Evolutionary conservation across 306 rosid genomes (phyloP), one percentile per base, ranked within the genome.

Genomic region (Ormosia semicastrata): DNA sequence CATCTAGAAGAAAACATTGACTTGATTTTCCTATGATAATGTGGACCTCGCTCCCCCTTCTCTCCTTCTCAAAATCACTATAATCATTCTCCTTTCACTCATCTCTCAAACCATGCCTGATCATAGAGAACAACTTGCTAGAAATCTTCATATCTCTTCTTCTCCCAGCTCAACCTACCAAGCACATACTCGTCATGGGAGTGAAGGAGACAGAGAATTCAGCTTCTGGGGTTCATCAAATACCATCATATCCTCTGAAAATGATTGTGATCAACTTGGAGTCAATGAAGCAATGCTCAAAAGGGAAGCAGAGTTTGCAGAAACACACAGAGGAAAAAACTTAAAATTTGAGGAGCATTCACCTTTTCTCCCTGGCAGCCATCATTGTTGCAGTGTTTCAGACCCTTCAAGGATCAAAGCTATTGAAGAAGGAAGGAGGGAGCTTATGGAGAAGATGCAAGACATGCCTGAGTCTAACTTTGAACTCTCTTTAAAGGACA

Each of bases 401-500:
- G 77, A 87, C 14, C 40, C 33, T 13, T 85, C 94, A 57, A 30
- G 86, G 30, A 83, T 73, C 58, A 71, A 77, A 67, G 86, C 34
- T 10, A 87, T 93, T 69, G 75, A 57, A 49, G 87, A 93, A 14
- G 75, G 90, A 33, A 89, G 88, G 78, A 91, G 17, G 34, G 86
- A 88, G 80, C 88, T 91, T 14, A 91, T 89, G 95, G 81, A 86
- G 67, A 87, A 67, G 89, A 37, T 89, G 29, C 71, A 79, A 59
- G 80, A 83, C 87, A 76, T 91, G 82, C 82, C 94, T 0, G 94
- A 93, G 74, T 89, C 89, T 7, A 67, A 82, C 82, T 91, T 73
- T 18, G 95, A 93, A 70, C 97, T 91, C 58, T 91, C 95, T 84
- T 84, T 93, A 30, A 92, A 87, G 78, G 92, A 93, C 81, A 66